Evolutionary conservation across 306 rosid species (phyloP), one percentile per base, ranked within the genome.

Genomic region (Fragaria vesca): DNA sequence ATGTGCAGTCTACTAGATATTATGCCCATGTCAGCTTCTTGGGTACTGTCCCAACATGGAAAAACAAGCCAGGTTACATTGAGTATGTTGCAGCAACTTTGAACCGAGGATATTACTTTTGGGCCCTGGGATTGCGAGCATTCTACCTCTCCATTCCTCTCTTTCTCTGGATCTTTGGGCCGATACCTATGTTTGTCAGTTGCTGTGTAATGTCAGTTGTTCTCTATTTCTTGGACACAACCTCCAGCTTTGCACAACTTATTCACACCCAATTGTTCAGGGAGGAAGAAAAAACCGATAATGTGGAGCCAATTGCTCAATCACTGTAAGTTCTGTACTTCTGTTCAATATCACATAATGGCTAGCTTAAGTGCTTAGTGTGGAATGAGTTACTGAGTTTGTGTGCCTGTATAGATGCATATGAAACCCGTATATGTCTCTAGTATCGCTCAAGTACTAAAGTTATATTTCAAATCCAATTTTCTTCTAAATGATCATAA

Each of bases 21-120:
- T 93, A 87, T 78, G 88, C 94, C 69, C 94, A 90, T 87, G 94
- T 90, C 20, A 91, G 96, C 79, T 94, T 94, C 83, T 73, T 91
- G 81, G 88, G 79, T 87, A 94, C 94, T 24, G 89, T 90, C 61
- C 97, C 97, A 66, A 67, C 93, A 5, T 76, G 82, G 76, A 79
- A 81, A 82, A 91, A 77, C 81, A 81, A 82, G 36, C 61, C 81
- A 6, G 85, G 82, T 3, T 85, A 81, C 11, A 84, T 86, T 32
- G 90, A 86, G 60, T 85, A 60, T 36, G 83, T 47, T 81, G 71
- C 30, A 24, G 71, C 36, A 81, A 88, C 81, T 45, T 79, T 91
- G 90, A 94, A 91, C 40, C 85, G 94, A 21, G 98, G 91, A 58
- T 89, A 93, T 72, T 17, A 76, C 79, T 84, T 86, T 75, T 91